Base-by-base conservation (phyloP, 2,329 filamentous ascomycete species). In the Arthrobotrys sphaeroides region DNA sequence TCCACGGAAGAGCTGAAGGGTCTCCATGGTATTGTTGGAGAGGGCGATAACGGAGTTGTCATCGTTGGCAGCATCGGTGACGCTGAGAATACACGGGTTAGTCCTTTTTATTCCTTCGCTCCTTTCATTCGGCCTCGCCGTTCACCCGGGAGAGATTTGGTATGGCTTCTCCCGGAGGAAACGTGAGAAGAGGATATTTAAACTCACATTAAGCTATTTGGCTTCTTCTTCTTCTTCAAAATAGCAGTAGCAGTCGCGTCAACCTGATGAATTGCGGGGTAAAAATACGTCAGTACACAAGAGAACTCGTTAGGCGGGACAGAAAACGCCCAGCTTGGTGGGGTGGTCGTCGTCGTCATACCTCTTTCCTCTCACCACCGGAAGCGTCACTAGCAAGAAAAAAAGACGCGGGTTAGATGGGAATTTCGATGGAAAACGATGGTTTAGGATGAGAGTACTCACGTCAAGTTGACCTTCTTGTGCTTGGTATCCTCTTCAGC, bases 181-280 rank as follows among this genome's bases (percentile, higher is more conserved):
- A n/a, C n/a, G 7, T 22, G 13, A 18, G 9, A 51, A 53, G 7
- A 47, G 75, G n/a, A 53, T 16, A 7, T 9, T n/a, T 47, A 78
- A 80, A 84, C 90, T 83, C 87, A 96, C 93, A 99, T 96, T 83
- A 99, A 85, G 82, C 94, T 96, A 85, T 99, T 99, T 81, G 94
- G 94, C 92, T 99, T 99, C 94, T 99, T 99, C 91, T 99, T 99
- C 89, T 98, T 98, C 87, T 97, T 98, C 82, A 99, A 89, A 81
- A 99, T 99, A 80, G 95, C 95, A 49, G 95, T 99, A 62, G 95
- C 89, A 77, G 90, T 93, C 82, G 97, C 95, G 83, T 97, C 92
- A 81, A 93, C 90, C 90, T 96, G 81, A 73, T 78, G 72, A 47
- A 36, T n/a, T 53, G 43, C 73, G 81, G 64, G 80, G 78, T 64